These are phyloP conservation scores for Fusarium musae DNA, from an alignment of 2,329 filamentous ascomycete species.

Conservation along the genomic window DNA sequence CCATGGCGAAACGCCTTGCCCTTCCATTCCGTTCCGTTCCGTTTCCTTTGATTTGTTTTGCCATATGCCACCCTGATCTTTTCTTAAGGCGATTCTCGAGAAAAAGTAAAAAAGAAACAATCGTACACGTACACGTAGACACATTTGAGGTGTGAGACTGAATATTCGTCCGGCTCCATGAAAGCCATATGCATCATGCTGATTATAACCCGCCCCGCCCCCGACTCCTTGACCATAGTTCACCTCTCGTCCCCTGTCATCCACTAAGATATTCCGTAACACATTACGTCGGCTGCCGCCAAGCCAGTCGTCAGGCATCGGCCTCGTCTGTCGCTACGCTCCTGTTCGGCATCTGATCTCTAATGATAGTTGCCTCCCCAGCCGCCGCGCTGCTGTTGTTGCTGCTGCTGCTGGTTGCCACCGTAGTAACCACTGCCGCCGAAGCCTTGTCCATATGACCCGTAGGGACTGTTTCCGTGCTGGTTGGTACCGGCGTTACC, in stretches of 20 bases:
- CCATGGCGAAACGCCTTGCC: conserved; percentile 40
- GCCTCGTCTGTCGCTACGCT: neutral
- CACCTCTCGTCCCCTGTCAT: conserved; percentile 25
- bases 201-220: conserved; percentile 44
- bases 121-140: conserved; percentile 54
- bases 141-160: conserved; percentile 44
- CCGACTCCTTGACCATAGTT: conserved; percentile 38
- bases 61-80: conserved; percentile 47
- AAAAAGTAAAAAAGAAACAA: conserved; percentile 47
- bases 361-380: conserved; percentile 71
- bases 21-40: conserved; percentile 30
- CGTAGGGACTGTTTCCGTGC: conserved; percentile 64
- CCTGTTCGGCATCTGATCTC: conserved; percentile 22
- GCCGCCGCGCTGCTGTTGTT: conserved; percentile 59
- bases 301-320: conserved; percentile 2
- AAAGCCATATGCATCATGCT: conserved; percentile 46
- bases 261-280: conserved; percentile 39
- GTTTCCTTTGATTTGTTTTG: conserved; percentile 29
- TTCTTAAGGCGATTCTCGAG: conserved; percentile 48
- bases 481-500: conserved; percentile 62
- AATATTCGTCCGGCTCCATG: conserved; percentile 42
- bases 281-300: conserved; percentile 39
- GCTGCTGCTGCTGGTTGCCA: conserved; percentile 52
- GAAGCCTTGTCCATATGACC: conserved; percentile 61
- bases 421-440: conserved; percentile 60